Base-by-base conservation (phyloP, 2,329 filamentous ascomycete species). In the Zalaria sp. region DNA sequence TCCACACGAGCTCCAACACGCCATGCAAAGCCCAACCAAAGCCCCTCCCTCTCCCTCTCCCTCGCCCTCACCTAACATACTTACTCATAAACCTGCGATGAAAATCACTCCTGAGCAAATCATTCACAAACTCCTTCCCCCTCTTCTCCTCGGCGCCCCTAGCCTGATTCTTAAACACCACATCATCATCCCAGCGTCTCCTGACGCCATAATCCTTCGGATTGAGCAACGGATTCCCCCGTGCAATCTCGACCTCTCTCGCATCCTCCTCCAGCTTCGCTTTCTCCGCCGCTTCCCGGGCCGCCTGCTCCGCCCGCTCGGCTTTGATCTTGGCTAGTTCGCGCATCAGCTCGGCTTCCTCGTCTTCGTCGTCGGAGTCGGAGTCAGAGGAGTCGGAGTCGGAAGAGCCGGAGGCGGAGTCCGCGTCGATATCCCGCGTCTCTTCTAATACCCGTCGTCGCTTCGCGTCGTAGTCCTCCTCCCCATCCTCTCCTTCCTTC, bases 121-220 rank as follows among this genome's bases (percentile, higher is more conserved):
- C 87, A 58, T 98, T 98, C 62, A 98, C 88, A 65, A 98, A 98
- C 63, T 94, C 88, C 68, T 89, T 93, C 25, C 46, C 46, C 41
- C 53, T 48, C 68, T 82, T 87, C 48, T 95, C 86, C 57, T 96
- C 89, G 0, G 88, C 94, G 5, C 89, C 91, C 45, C 91, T 75
- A 29, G 89, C 91, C 66, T 98, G 91, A 62, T 98, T 98, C 69
- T 94, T 96, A 67, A 98, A 98, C 3, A 98, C 88, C 8, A 98
- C 91, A 59, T 98, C 91, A 54, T 98, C 91, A 53, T 98, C 91
- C 91, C 91, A 98, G 52, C 88, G 67, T 51, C 85, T 71, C 72
- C 94, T 95, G 56, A 95, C 80, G 44, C 81, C 87, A 59, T 93
- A 96, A 52, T 94, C 87, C 59, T 84, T 83, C 0, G 72, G 58